A percentile compares a stretch with the other conserved stretches of the same genome.
phyloP scores from a whole-genome alignment of 495 filamentous ascomycete genomes.

The Penicillium cosmopolitanum region DNA sequence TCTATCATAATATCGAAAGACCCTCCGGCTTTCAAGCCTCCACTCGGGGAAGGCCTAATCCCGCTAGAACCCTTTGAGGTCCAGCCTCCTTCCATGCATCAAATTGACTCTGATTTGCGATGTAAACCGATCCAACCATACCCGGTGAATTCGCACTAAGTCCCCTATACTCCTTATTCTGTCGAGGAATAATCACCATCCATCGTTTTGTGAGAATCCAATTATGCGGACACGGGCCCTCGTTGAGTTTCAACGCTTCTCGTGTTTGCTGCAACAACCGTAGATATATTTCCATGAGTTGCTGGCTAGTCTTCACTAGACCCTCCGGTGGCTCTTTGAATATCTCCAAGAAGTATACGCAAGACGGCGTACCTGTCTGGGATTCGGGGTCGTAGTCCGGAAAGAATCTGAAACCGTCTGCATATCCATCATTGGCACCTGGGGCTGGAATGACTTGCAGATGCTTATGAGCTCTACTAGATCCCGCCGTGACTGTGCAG shows the following conservation, averaged over 20 bases:
- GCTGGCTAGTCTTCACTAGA: constrained; percentile 4
- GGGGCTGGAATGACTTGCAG: constrained; percentile 41
- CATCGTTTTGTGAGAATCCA: constrained; percentile 40
- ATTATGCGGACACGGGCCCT: constrained; percentile 40
- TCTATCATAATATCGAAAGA: no score
- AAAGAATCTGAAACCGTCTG: constrained; percentile 20
- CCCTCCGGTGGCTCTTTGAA: constrained; percentile 5
- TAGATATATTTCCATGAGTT: constrained; percentile 24
- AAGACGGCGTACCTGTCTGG: constrained; percentile 3
- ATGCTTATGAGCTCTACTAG: constrained; percentile 50
- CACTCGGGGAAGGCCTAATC: constrained; percentile 23
- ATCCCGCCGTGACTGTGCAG: constrained; percentile 38
- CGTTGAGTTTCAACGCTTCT: constrained; percentile 13
- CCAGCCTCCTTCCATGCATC: constrained; percentile 35
- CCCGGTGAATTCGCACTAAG: constrained; percentile 40
- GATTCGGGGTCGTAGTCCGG: constrained; percentile 10
- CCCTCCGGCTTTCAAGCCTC: background rate
- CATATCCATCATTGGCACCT: constrained; percentile 12
- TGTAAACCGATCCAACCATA: constrained; percentile 46
- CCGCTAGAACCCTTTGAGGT: constrained; percentile 23
- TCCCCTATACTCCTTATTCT: constrained; percentile 23
- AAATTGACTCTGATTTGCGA: constrained; percentile 32
- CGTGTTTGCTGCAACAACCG: constrained; percentile 29
- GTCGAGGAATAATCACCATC: constrained; percentile 45
- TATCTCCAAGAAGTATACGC: constrained; percentile 13